Conservation (phyloP, 2,329 filamentous ascomycete species). For the Ceratocystis lukuohia region DNA sequence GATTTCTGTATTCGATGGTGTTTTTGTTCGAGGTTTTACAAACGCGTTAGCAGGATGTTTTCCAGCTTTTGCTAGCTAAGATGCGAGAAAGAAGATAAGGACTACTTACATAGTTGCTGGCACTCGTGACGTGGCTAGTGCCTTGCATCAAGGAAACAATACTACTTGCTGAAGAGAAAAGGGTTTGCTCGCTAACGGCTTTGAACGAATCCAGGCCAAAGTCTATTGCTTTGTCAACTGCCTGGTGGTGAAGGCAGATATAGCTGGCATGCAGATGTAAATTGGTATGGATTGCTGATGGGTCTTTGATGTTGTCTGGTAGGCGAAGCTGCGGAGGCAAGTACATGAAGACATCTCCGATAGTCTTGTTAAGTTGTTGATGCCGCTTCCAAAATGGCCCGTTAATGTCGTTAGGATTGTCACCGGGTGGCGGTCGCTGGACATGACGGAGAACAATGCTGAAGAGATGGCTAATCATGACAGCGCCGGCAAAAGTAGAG, state of each 20-base stretch:
- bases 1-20: constrained; percentile 5
- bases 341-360: constrained; percentile 66
- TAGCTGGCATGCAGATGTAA: constrained; percentile 78
- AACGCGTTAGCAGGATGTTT: constrained; percentile 28
- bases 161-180: constrained; percentile 69
- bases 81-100: not conserved
- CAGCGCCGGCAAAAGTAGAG: constrained; percentile 57
- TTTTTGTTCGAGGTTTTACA: too few species aligned
- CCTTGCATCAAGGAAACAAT: constrained; percentile 73
- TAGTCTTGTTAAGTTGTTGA: constrained; percentile 63
- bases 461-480: constrained; percentile 65
- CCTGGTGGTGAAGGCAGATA: constrained; percentile 81
- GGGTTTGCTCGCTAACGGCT: constrained; percentile 56
- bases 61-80: not conserved
- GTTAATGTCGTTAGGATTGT: constrained; percentile 56
- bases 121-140: constrained; percentile 43
- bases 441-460: constrained; percentile 70
- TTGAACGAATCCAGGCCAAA: constrained; percentile 48
- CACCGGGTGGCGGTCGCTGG: constrained; percentile 55
- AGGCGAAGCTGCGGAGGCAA: constrained; percentile 63
- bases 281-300: constrained; percentile 68
- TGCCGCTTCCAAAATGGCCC: constrained; percentile 81
- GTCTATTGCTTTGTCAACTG: constrained; percentile 64
- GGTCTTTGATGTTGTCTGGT: constrained; percentile 53
- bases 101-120: constrained; percentile 45